Base-by-base conservation (phyloP, 2,329 filamentous ascomycete genomes). In the Lecanicillium sp. region DNA sequence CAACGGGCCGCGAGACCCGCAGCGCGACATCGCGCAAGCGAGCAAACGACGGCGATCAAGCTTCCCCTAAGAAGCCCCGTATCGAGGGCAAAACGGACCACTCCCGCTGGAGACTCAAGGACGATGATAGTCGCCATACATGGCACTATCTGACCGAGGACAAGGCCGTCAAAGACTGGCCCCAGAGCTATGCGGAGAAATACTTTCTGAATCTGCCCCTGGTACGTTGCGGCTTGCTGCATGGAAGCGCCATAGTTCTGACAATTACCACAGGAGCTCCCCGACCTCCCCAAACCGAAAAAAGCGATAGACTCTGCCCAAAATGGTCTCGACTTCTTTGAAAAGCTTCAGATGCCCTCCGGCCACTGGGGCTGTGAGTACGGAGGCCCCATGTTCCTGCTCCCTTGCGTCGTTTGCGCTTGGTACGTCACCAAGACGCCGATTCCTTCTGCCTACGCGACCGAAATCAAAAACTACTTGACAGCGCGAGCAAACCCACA, bases 331-430 rank as follows among this genome's bases (percentile, higher is more conserved):
- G 68, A 76, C 4, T 97, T 95, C 68, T 95, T 94, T 66, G 85
- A 89, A 41, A 77, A 90, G 46, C 75, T 97, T 17, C 92, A 98
- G 59, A 72, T 96, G 2, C 79, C 83, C 12, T 83, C 87, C 1
- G 92, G 92, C 5, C 87, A 96, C 55, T 98, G 92, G 92, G 92
- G 74, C 5, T 97, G 90, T 65, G 92, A 98, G 59, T 98, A 98
- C 65, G 92, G 92, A 39, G 92, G 92, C 1, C 92, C 92, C 4
- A 90, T 96, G 86, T 98, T 98, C 56, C 74, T 97, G 29, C 70
- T 97, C 2, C 87, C 90, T 0, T 87, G 90, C 32, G 59, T 95
- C 17, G 79, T 96, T 45, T 79, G 94, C 49, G 74, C 84, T 19
- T 94, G 87, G 79, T 89, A 94, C 58, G 84, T 84, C 37, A 97